These are phyloP conservation scores for Aureobasidium uvarum DNA, from an alignment of 2,329 filamentous ascomycete species.

Conservation along the genomic window DNA sequence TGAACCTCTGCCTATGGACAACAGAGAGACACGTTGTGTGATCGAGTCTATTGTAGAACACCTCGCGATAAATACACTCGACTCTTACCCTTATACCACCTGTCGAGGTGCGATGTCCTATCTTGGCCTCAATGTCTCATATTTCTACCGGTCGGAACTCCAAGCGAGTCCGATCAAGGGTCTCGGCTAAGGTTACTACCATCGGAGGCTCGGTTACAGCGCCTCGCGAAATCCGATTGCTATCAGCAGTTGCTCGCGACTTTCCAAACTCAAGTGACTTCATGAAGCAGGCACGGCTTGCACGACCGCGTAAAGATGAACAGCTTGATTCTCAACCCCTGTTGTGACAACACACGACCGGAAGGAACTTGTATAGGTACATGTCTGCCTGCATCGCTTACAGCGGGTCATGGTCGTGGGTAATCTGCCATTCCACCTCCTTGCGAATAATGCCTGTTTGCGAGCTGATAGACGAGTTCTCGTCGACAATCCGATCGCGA, in stretches of 20 bases:
- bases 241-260: background rate
- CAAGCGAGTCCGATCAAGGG: background rate
- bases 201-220: background rate
- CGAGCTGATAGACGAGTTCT: constrained; percentile 7
- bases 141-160: background rate
- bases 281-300: constrained; percentile 4
- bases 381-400: background rate
- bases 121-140: background rate
- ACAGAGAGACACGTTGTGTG: no score
- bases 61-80: background rate
- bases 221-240: background rate
- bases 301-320: constrained; percentile 12
- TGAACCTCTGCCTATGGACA: no score
- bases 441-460: constrained; percentile 23
- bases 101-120: background rate
- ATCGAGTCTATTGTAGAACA: no score
- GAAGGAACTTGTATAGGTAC: background rate
- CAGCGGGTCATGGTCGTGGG: constrained; percentile 6
- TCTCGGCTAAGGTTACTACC: background rate
- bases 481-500: background rate
- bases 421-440: constrained; percentile 23
- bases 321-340: background rate
- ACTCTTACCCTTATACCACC: background rate
- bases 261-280: background rate
- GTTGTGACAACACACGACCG: background rate